Base-by-base conservation (phyloP, 2,329 filamentous ascomycete genomes). In the Aspergillus quadrilineatus region DNA sequence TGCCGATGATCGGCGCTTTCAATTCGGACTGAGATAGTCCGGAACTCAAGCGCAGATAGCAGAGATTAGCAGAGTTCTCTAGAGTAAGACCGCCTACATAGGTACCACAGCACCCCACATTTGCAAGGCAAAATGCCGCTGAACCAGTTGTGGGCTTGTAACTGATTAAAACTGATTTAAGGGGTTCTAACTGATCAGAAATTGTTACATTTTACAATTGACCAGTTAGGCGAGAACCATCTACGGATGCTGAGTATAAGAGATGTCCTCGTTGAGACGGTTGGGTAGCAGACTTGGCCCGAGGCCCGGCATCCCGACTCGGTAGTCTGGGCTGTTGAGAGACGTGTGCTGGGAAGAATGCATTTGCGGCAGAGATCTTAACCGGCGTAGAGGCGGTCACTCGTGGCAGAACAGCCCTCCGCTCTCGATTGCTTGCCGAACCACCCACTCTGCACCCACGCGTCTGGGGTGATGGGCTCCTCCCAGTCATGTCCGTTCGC, bases 241-340 rank as follows among this genome's bases (percentile, higher is more conserved):
- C 22, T 22, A 22, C 22, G 22, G 3, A 22, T 22, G 22, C 22
- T 22, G 22, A 22, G 22, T 22, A 22, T 4, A 3, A 22, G 22
- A 22, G 22, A 22, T 22, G 22, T 22, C 22, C 22, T 22, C 22
- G 22, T 22, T 22, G 26, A 34, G 44, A 46, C 28, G 29, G 4
- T 22, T 22, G 22, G 17, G 22, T 22, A 22, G 3, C 22, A 32
- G 28, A 4, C 34, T 26, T 15, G 39, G 37, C 37, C 51, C 22
- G 22, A 22, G 22, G 46, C 36, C 32, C 58, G 58, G 58, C 55
- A 60, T 60, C 55, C 58, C 58, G 58, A 58, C 32, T 57, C 58
- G 51, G 58, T 57, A 57, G 36, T 51, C 50, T 22, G 22, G 22
- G 22, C 22, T 22, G 22, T 22, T 22, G 22, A 22, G 22, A 22